Base-by-base conservation (phyloP, 768 basidiomycete species). In the Xerocomellus chrysenteron region DNA sequence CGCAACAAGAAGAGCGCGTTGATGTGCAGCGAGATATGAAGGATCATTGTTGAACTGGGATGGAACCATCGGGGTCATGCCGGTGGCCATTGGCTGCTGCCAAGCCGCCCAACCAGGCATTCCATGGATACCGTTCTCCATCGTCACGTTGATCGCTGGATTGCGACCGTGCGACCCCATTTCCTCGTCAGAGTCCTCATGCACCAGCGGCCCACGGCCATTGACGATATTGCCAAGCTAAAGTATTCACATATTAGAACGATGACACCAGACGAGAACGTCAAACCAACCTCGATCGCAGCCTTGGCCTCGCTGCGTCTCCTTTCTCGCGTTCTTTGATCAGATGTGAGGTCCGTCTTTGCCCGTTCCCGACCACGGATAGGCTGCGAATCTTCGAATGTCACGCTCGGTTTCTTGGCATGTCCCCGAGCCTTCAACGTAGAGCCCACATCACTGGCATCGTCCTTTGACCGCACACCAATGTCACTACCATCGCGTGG, bases 211-310 rank as follows among this genome's bases (percentile, higher is more conserved):
- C 17, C 84, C 85, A 35, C 78, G 83, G 7, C 92, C 90, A 67
- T 94, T 92, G 64, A 93, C 83, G 46, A 91, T 87, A 59, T 92
- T 90, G n/a, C 92, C 91, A 39, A 93, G 84, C 92, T 93, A 64
- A 47, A 36, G 14, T 5, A 35, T 10, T 7, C 59, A 56, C 33
- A n/a, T 6, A 13, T 66, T 5, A 67, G 40, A 36, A 47, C 28
- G 17, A 57, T 3, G 16, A 21, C 2, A 9, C 1, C 4, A 30
- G 1, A 55, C 11, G 28, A 51, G 8, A 44, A 47, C 54, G 19
- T 50, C 36, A 44, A 24, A 60, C 48, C 73, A 51, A 93, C 92
- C 84, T 94, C 89, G 67, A 92, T 88, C 33, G 92, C 88, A 66
- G 90, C 88, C 70, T 82, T 87, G n/a, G 92, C 90, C 68, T 94